These are phyloP conservation scores for Tricholoma hemisulphureum DNA, from an alignment of 768 basidiomycete species.

Conservation along the genomic window DNA sequence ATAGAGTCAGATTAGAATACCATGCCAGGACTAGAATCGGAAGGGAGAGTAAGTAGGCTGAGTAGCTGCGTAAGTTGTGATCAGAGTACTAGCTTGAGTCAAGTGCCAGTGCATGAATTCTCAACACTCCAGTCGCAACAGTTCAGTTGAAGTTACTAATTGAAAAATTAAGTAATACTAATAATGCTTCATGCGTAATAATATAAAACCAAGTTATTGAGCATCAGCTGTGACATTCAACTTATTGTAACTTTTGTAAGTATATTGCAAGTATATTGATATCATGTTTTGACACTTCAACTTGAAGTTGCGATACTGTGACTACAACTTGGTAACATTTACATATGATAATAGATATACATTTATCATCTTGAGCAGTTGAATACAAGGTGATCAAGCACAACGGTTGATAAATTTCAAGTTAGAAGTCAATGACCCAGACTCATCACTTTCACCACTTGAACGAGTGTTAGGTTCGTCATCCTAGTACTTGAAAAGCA, in stretches of 20 bases:
- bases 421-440: neutral
- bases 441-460: neutral
- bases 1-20: no score
- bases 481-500: neutral
- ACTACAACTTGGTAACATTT: no score
- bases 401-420: neutral
- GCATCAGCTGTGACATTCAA: neutral
- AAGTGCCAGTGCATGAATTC: no score
- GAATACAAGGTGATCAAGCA: neutral
- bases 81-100: neutral
- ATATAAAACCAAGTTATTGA: neutral
- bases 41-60: neutral
- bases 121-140: no score
- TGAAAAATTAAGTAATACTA: no score
- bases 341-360: no score
- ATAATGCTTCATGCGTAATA: neutral
- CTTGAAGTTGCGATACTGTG: no score
- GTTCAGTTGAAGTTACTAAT: no score
- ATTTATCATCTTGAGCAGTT: neutral
- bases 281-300: no score
- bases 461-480: neutral
- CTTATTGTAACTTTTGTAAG: neutral
- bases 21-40: no score
- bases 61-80: neutral
- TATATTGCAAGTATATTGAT: no score